phyloP scores from a whole-genome alignment of 768 basidiomycete species.

The Tubosaeta sp. region DNA sequence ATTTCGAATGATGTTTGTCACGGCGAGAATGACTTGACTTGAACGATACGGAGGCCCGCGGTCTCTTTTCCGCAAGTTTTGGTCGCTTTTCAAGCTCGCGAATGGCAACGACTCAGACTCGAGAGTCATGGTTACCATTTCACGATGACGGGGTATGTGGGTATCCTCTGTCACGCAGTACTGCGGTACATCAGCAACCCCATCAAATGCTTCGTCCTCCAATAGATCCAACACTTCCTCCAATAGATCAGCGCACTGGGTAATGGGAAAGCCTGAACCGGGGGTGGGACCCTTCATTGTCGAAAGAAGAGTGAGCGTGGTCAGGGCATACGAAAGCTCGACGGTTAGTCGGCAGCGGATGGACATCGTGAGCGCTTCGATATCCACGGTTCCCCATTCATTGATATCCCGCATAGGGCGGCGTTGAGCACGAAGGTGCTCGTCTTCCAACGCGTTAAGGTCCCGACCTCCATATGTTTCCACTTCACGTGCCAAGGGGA shows the following conservation, averaged over 20 bases:
- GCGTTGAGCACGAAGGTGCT: conserved; percentile 47
- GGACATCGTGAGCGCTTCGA: conserved; percentile 92
- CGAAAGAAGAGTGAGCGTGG: conserved; percentile 78
- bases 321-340: conserved; percentile 88
- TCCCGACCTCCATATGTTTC: conserved; percentile 82
- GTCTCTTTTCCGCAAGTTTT: conserved; percentile 46
- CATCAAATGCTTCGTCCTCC: conserved; percentile 74
- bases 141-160: conserved; percentile 57
- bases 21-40: conserved; percentile 59
- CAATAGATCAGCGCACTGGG: conserved; percentile 72
- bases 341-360: conserved; percentile 78
- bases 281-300: conserved; percentile 65
- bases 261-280: conserved; percentile 64
- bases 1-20: conserved; percentile 83
- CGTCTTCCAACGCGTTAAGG: conserved; percentile 59
- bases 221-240: conserved; percentile 85
- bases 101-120: conserved; percentile 60
- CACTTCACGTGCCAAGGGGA: conserved; percentile 72
- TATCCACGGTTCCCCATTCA: conserved; percentile 86
- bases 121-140: conserved; percentile 53
- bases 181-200: conserved; percentile 32
- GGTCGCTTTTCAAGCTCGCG: conserved; percentile 44
- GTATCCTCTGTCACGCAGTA: conserved; percentile 27
- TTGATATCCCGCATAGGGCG: conserved; percentile 67
- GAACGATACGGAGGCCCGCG: conserved; percentile 59